Evolutionary conservation across 176 grass and related monocot genomes (phyloP).

Genomic region (Oryza brachyantha): DNA sequence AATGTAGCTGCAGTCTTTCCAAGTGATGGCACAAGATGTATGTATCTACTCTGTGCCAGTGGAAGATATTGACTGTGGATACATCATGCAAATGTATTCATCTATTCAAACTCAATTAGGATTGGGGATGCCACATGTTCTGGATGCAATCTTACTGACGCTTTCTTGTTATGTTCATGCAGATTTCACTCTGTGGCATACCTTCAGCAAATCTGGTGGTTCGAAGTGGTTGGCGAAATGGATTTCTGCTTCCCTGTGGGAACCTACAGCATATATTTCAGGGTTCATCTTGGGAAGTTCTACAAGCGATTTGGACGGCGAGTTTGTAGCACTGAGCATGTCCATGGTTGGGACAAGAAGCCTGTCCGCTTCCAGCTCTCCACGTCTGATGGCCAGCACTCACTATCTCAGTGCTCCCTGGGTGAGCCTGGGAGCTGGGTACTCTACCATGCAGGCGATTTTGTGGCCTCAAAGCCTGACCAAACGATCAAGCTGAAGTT

Average conservation of each 20-base stretch:
- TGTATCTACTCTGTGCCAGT: constrained; percentile 17
- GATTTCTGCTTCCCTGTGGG: constrained; percentile 85
- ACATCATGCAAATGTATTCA: background rate
- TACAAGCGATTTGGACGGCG: constrained; percentile 64
- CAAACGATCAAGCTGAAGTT: constrained; percentile 72
- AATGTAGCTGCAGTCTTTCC: constrained; percentile 2
- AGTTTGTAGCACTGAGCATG: constrained; percentile 50
- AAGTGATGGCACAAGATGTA: constrained; percentile 7
- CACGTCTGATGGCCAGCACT: constrained; percentile 67
- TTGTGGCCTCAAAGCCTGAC: constrained; percentile 45
- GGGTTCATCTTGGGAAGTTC: constrained; percentile 73
- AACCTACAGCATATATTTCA: constrained; percentile 77
- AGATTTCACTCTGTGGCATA: constrained; percentile 84
- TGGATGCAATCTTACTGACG: background rate
- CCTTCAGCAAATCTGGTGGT: constrained; percentile 97
- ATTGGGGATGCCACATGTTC: background rate
- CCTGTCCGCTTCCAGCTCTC: constrained; percentile 78
- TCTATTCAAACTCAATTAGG: background rate
- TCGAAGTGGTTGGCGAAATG: constrained; percentile 82
- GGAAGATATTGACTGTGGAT: constrained; percentile 3
- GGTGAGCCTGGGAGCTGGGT: constrained; percentile 71
- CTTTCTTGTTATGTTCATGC: background rate
- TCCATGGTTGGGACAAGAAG: constrained; percentile 89
- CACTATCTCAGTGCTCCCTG: constrained; percentile 59
- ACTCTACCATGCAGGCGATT: constrained; percentile 77